Evolutionary conservation across 1,139 yeast species (phyloP), one percentile per base, ranked within the genome.

Genomic region (Citeromyces siamensis): DNA sequence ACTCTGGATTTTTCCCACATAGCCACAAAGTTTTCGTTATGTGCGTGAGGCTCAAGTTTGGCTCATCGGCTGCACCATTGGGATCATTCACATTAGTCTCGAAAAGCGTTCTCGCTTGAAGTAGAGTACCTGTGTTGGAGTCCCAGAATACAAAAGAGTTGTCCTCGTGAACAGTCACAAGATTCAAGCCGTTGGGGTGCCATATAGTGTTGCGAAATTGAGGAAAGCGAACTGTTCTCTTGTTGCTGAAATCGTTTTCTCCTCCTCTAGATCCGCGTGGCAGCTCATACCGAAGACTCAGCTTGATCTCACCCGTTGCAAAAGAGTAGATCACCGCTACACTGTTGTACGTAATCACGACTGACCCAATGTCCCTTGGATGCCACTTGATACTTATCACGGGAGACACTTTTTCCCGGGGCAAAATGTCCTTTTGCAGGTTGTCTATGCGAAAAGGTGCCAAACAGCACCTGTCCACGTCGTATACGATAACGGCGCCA

Each of bases 101-200:
- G 41, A 71, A 68, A 6, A 82, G 46, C 2, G 84, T 71, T 46
- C 97, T 68, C 1, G 95, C 88, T 39, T 77, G 78, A 6, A 90
- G 61, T 34, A 78, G 58, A 10, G 72, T 71, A 0, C 93, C 95
- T 32, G 78, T 77, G 28, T 74, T 68, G 1, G 84, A 78, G 55
- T 90, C 98, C 96, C 97, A 93, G 49, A 90, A 90, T 4, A 75
- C 95, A 34, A 93, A 50, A 0, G 94, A 71, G 37, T 88, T 90
- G 48, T 88, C 96, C 14, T 62, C 73, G 52, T 88, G 94, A 2
- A 75, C 70, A 0, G 95, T 79, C 12, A 83, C 67, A 5, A 85
- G 61, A 53, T 88, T 94, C 34, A 85, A 67, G 0, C 97, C 96
- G 52, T 86, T 85, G 2, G 99, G 98, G 53, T 88, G 96, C 72